These are phyloP conservation scores for Leucocoprinus birnbaumii DNA, from an alignment of 768 basidiomycete genomes.

Conservation along the genomic window DNA sequence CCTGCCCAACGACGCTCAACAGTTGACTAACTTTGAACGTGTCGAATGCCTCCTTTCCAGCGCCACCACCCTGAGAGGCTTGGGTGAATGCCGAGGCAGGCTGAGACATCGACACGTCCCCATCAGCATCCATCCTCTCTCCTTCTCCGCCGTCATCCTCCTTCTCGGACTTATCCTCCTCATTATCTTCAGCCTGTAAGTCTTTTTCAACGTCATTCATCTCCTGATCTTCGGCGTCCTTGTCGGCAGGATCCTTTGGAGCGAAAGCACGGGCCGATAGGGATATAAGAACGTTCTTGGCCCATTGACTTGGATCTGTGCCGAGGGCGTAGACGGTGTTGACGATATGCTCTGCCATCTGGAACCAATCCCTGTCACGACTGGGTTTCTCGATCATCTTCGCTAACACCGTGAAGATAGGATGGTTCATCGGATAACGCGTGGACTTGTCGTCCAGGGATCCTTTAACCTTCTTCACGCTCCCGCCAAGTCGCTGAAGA, in stretches of 20 bases:
- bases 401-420: slow-evolving; percentile 81
- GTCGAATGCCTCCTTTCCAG: slow-evolving; percentile 63
- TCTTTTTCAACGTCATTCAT: slow-evolving; percentile 67
- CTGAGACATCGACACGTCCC: slow-evolving; percentile 11
- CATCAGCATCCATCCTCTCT: background rate
- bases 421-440: slow-evolving; percentile 83
- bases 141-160: background rate
- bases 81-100: slow-evolving; percentile 22
- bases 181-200: slow-evolving; percentile 28
- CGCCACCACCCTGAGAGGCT: slow-evolving; percentile 23
- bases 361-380: slow-evolving; percentile 92
- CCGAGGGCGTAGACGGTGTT: slow-evolving; percentile 95
- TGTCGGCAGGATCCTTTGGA: slow-evolving; percentile 20
- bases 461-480: slow-evolving; percentile 96
- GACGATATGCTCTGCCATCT: slow-evolving; percentile 93
- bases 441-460: slow-evolving; percentile 85
- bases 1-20: slow-evolving; percentile 94
- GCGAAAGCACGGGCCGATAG: slow-evolving; percentile 74
- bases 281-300: slow-evolving; percentile 76
- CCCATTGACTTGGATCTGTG: slow-evolving; percentile 87
- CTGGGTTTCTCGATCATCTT: slow-evolving; percentile 80
- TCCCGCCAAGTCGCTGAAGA: slow-evolving; percentile 88
- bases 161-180: background rate
- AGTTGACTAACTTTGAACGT: slow-evolving; percentile 90
- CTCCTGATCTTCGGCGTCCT: slow-evolving; percentile 40